Evolutionary conservation across 2,329 filamentous ascomycete genomes (phyloP).

Genomic region (Dactylellina parvicollis): DNA sequence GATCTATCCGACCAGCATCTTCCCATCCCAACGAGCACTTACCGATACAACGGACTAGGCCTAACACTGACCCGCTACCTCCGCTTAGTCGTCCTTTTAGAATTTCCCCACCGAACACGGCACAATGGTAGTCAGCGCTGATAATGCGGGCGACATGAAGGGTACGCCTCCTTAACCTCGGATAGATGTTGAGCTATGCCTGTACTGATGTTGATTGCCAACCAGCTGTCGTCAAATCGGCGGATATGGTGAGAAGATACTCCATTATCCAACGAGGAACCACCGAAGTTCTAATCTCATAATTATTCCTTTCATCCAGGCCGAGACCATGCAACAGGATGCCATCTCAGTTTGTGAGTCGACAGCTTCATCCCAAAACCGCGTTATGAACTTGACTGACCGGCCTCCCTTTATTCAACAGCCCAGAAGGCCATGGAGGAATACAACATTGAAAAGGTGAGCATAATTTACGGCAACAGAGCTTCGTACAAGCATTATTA

Average conservation of each 20-base stretch:
- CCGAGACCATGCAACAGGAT: conserved; percentile 96
- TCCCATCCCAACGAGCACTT: neutral
- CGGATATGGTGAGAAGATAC: conserved; percentile 82
- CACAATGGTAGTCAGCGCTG: conserved; percentile 37
- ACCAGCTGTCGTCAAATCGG: conserved; percentile 94
- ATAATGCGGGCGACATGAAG: conserved; percentile 41
- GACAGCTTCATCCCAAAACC: neutral
- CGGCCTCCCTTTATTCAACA: conserved; percentile 60
- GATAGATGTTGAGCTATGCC: neutral
- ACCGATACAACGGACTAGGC: neutral
- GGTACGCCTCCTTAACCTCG: conserved; percentile 25
- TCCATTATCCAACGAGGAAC: neutral
- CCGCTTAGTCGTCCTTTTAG: neutral
- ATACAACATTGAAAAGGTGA: conserved; percentile 76
- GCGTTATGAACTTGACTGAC: neutral
- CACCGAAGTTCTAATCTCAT: conserved; percentile 15
- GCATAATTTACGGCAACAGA: neutral
- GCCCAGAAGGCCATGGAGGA: conserved; percentile 78
- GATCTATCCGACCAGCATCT: neutral
- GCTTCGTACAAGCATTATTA: neutral
- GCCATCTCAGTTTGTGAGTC: conserved; percentile 91
- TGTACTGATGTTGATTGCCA: conserved; percentile 36
- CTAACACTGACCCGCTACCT: conserved; percentile 6
- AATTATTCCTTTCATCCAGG: conserved; percentile 67
- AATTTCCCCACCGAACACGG: neutral